A percentile compares a stretch with the other conserved stretches of the same genome.
Evolutionary conservation across 306 rosid species (phyloP).

Genomic region (Lithocarpus polystachyus): DNA sequence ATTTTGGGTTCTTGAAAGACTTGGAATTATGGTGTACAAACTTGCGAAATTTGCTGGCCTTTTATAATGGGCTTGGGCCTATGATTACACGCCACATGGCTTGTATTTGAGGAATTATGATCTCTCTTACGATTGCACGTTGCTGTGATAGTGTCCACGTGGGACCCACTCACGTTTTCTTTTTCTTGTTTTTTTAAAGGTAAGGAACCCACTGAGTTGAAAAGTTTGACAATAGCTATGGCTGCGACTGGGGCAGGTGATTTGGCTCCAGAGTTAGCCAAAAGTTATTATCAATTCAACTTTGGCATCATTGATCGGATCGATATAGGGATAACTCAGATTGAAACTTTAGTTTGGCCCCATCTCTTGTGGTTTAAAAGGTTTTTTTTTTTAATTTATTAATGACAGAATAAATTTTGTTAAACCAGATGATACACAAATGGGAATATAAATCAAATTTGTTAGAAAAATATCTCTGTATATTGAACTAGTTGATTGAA

Average conservation of each 20-base stretch:
- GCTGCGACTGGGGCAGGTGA: neutral
- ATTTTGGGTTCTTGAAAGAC: neutral
- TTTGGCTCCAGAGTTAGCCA: neutral
- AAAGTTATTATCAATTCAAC: neutral
- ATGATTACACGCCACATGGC: neutral
- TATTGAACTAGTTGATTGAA: no score
- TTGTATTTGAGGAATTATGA: no score
- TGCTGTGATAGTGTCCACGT: neutral
- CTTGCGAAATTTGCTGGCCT: neutral
- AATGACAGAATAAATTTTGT: no score
- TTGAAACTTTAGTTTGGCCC: neutral
- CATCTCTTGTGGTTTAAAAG: neutral
- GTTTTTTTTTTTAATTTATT: neutral
- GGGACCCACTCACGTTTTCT: neutral
- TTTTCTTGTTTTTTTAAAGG: neutral
- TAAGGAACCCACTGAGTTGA: neutral
- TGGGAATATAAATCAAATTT: no score
- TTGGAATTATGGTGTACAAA: neutral
- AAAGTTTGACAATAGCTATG: neutral
- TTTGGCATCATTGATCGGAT: neutral
- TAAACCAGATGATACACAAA: no score
- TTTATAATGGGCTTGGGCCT: conserved; percentile 19
- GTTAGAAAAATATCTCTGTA: no score
- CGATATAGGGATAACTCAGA: no score
- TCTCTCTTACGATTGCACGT: no score